A percentile compares a stretch with the other conserved stretches of the same genome.
Evolutionary conservation across 2,329 filamentous ascomycete genomes (phyloP).

Genomic region (Sporothrix inflata): DNA sequence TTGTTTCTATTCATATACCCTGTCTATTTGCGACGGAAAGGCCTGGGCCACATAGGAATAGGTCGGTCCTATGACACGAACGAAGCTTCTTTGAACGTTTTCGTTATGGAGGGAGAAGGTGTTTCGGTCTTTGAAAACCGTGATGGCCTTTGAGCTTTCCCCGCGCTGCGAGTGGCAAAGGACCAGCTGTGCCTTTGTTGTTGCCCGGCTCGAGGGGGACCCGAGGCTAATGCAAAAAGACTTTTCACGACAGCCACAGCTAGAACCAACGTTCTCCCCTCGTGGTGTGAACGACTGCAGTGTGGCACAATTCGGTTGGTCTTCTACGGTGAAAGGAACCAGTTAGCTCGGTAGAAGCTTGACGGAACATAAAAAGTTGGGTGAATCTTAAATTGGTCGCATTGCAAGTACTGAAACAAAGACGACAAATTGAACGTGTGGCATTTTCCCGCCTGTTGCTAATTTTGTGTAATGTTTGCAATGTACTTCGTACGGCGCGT

Average conservation of each 20-base stretch:
- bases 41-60: neutral
- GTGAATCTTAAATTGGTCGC: too few relatives aligned
- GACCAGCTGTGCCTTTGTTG: neutral
- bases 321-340: neutral
- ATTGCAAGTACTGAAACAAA: neutral
- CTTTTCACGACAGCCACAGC: too few relatives aligned
- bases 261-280: too few relatives aligned
- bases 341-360: neutral
- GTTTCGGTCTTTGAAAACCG: neutral
- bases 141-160: neutral
- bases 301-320: neutral
- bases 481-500: neutral
- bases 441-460: neutral
- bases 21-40: neutral
- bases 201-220: too few relatives aligned
- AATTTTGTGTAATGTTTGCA: neutral
- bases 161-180: neutral
- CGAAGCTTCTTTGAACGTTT: too few relatives aligned
- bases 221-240: too few relatives aligned
- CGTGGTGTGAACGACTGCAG: neutral
- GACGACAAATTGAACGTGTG: neutral
- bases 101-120: too few relatives aligned
- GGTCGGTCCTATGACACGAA: neutral
- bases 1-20: too few relatives aligned
- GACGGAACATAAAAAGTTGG: too few relatives aligned